These are phyloP conservation scores for Cucumis melo DNA, from an alignment of 306 rosid genomes.

Conservation along the genomic window DNA sequence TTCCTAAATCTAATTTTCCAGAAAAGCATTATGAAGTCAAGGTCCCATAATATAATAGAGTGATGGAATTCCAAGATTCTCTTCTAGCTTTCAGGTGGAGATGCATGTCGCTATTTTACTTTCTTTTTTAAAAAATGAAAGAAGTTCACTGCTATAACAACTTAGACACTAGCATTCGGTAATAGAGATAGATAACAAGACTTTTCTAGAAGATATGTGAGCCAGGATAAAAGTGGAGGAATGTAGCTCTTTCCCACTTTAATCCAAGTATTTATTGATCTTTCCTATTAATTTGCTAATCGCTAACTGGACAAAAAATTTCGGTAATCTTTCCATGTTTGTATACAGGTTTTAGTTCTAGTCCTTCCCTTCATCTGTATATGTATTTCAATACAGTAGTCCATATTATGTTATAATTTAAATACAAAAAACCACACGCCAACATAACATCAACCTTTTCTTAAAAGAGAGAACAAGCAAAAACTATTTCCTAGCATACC, in stretches of 20 bases:
- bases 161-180: neutral
- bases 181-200: neutral
- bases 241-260: neutral
- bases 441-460: neutral
- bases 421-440: neutral
- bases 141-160: neutral
- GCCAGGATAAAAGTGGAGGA: neutral
- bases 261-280: neutral
- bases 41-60: neutral
- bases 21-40: neutral
- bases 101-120: neutral
- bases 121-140: neutral
- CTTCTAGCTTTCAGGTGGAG: neutral
- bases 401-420: neutral
- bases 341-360: neutral
- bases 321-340: neutral
- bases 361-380: neutral
- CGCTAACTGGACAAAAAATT: neutral
- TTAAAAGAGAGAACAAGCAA: neutral
- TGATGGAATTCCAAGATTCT: neutral
- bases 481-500: slow-evolving; percentile 24
- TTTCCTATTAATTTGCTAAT: neutral
- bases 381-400: neutral
- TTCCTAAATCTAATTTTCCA: too few relatives aligned
- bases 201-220: neutral